Evolutionary conservation across 139 green algal genomes (phyloP).

Genomic region (Coccomyxa sp.): DNA sequence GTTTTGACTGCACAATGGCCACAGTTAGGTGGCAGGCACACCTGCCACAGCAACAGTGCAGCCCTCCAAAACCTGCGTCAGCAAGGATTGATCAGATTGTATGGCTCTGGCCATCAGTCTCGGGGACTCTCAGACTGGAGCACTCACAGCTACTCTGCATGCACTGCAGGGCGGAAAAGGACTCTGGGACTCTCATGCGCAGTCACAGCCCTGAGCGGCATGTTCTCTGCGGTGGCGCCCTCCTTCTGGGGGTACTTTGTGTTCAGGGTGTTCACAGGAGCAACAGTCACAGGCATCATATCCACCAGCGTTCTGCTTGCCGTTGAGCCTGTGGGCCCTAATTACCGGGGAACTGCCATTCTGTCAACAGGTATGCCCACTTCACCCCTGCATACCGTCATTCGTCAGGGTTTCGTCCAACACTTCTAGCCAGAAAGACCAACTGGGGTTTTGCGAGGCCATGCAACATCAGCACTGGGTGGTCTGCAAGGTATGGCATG

Average conservation of each 20-base stretch:
- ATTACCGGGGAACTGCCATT: slow-evolving; percentile 31
- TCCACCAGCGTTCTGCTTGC: slow-evolving; percentile 45
- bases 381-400: too few relatives aligned
- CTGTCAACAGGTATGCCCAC: slow-evolving; percentile 25
- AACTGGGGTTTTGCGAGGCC: too few relatives aligned
- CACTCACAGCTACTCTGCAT: background rate
- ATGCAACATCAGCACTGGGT: too few relatives aligned
- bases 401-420: too few relatives aligned
- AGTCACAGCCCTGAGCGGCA: slow-evolving; percentile 3
- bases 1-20: background rate
- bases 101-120: background rate
- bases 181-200: slow-evolving; percentile 7
- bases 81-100: background rate
- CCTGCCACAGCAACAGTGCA: background rate
- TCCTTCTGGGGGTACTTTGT: slow-evolving; percentile 35
- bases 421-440: too few relatives aligned
- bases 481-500: too few relatives aligned
- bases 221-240: slow-evolving; percentile 14
- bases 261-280: slow-evolving; percentile 43
- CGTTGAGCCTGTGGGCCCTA: slow-evolving; percentile 44
- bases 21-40: background rate
- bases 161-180: slow-evolving; percentile 20
- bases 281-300: slow-evolving; percentile 41
- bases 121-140: background rate
- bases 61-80: background rate